Conservation (phyloP, 345 rosid species). For the Hibiscus tridactylites region DNA sequence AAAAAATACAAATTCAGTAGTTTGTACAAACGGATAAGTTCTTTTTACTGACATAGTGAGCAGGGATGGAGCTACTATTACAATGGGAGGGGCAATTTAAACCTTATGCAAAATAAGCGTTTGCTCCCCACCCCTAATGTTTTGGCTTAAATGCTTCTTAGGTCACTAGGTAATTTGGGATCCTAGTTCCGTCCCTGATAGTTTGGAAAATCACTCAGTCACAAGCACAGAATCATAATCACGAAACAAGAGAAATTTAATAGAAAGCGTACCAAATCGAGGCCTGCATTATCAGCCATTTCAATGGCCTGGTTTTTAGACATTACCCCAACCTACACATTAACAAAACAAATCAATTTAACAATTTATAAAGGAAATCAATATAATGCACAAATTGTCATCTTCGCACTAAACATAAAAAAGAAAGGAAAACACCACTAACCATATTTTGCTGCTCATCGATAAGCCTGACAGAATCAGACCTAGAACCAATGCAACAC, state of each 20-base stretch:
- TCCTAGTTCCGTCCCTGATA: too few relatives aligned
- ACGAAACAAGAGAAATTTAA: background rate
- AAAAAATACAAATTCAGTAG: background rate
- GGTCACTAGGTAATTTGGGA: too few relatives aligned
- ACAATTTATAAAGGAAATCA: background rate
- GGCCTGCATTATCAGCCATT: conserved; percentile 78
- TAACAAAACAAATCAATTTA: background rate
- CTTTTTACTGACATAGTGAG: background rate
- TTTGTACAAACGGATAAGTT: background rate
- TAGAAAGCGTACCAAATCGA: conserved; percentile 55
- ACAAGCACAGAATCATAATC: background rate
- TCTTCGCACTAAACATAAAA: conserved; percentile 2
- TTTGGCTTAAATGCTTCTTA: too few relatives aligned
- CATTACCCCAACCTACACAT: too few relatives aligned
- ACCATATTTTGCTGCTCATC: conserved; percentile 80
- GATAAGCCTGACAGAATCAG: conserved; percentile 73
- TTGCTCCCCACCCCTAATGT: too few relatives aligned
- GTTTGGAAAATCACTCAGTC: background rate
- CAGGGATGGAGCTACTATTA: too few relatives aligned
- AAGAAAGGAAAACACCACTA: conserved; percentile 9
- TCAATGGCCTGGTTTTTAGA: conserved; percentile 2
- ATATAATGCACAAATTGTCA: conserved; percentile 3
- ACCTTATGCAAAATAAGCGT: too few relatives aligned
- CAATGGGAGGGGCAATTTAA: too few relatives aligned
- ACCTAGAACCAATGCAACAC: conserved; percentile 32